phyloP scores from a whole-genome alignment of 2,329 filamentous ascomycete genomes.

The Colletotrichum theobromicola region DNA sequence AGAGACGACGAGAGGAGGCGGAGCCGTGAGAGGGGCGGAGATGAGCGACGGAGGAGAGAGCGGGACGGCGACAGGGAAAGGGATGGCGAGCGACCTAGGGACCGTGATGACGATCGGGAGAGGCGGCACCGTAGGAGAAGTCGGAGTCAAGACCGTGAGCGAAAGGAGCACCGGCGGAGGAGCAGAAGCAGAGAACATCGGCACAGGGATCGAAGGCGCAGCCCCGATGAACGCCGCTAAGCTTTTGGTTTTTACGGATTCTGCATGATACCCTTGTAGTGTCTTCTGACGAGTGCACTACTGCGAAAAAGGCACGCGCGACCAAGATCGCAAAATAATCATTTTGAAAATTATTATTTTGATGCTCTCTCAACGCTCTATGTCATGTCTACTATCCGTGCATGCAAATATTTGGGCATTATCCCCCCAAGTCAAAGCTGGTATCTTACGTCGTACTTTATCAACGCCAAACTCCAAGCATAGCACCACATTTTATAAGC shows the following conservation, averaged over 20 bases:
- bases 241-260: neutral
- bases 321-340: neutral
- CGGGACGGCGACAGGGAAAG: neutral
- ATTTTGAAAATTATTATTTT: neutral
- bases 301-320: neutral
- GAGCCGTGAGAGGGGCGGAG: slow-evolving; percentile 11
- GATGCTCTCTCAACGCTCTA: neutral
- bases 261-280: neutral
- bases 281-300: neutral
- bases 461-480: neutral
- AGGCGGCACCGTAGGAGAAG: slow-evolving; percentile 10
- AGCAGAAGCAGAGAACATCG: slow-evolving; percentile 16
- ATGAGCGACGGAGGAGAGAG: slow-evolving; percentile 3
- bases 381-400: neutral
- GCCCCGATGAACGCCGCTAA: slow-evolving; percentile 3
- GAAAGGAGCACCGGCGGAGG: slow-evolving; percentile 11
- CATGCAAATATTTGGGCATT: neutral
- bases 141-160: slow-evolving; percentile 1
- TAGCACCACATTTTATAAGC: slow-evolving; percentile 26
- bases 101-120: slow-evolving; percentile 11
- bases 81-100: neutral
- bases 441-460: neutral
- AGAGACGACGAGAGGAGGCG: slow-evolving; percentile 25
- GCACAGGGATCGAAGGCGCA: slow-evolving; percentile 4
- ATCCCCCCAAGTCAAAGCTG: neutral